Evolutionary conservation across 768 basidiomycete genomes (phyloP), one percentile per base, ranked within the genome.

Genomic region (Mycena amicta): DNA sequence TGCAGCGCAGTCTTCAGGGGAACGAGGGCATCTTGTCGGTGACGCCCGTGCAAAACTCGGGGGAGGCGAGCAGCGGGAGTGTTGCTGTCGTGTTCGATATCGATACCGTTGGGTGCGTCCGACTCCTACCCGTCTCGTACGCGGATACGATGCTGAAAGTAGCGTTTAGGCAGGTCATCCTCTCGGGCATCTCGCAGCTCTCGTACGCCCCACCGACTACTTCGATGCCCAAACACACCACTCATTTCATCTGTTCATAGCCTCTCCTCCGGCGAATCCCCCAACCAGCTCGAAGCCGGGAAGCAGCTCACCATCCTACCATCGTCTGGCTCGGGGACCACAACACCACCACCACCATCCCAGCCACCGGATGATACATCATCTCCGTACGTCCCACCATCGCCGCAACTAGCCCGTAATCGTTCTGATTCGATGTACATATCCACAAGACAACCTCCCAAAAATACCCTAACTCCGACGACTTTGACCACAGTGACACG

Each of bases 1-100:
- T 59, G 57, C 57, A 59, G 23, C 57, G 57, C 11, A 59, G 53
- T 50, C 41, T 59, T 33, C 47, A 50, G 25, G n/a, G n/a, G n/a
- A 47, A 25, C 6, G 52, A 59, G 8, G 28, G 47, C 23, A 43
- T 45, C 1, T 33, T 59, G 11, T 30, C 33, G 18, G 57, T 59
- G 8, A 59, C 57, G 18, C 20, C 57, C 1, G 53, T 59, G 4
- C 12, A 28, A 12, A 59, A 59, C 29, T n/a, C 13, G 18, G 47
- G 1, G 1, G 57, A 47, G 8, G 57, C 46, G 18, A 23, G 5
- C 5, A 59, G 37, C 20, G 57, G 57, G 12, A 50, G 27, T 13
- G 29, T 23, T 2, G 23, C 26, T 12, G 47, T 59, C 4, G 3
- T 45, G 4, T 59, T 59, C 29, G 27, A 40, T 3, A 59, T 46